Evolutionary conservation across 495 filamentous ascomycete genomes (phyloP), one percentile per base, ranked within the genome.

Genomic region (Cetradonia linearis): DNA sequence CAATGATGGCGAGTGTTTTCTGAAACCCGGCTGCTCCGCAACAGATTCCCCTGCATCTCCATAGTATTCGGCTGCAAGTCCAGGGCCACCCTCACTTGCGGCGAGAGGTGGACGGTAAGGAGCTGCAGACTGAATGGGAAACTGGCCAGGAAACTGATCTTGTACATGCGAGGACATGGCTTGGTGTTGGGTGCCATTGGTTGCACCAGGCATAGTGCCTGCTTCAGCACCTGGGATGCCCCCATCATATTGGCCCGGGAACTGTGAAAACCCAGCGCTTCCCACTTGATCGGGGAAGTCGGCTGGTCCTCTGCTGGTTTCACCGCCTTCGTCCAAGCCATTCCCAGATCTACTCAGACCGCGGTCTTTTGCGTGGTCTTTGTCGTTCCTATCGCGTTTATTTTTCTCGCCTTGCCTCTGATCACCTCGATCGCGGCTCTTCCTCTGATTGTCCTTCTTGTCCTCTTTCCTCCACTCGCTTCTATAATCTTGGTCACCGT

Each of bases 61-160:
- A 62, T 86, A 86, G 67, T 84, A 87, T 49, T 85, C 82, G 27
- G 84, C 80, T 2, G 84, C 84, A n/a, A 77, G 76, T 31, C 83
- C 83, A 48, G 71, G 68, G 57, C 71, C 62, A 34, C 70, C 65
- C 63, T 68, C 67, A 27, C 56, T 62, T 6, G 71, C 72, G 56
- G 74, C 74, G 44, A 81, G 73, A n/a, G 73, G 73, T n/a, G 79
- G 80, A 54, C 70, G 73, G 61, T 78, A 83, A 30, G 79, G 78
- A 30, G 72, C 67, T 11, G 81, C 61, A 34, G 67, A 71, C 18
- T 68, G 58, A 9, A 67, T 48, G 6, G 81, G 77, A 57, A 81
- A 75, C 63, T 84, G 81, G 36, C 79, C 81, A 18, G 80, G 82
- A 62, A 83, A 84, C 60, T 84, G 81, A 56, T 78, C 75, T 37